These are phyloP conservation scores for Porcisia deanei DNA, from an alignment of 208 protist genomes.

Conservation along the genomic window DNA sequence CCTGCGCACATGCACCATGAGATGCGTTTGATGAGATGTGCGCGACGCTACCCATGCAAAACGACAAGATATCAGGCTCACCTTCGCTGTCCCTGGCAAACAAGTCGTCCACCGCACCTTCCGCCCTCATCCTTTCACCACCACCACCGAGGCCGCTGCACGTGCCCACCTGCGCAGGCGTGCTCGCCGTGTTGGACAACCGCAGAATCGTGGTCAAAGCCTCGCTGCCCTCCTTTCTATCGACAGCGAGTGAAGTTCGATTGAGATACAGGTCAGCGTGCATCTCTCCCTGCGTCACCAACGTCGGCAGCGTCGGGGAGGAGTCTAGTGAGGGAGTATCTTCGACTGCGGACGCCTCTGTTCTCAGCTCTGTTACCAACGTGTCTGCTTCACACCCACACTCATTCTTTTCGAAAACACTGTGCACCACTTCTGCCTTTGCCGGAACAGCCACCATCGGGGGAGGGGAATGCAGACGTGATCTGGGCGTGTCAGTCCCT, in stretches of 20 bases:
- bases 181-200: not conserved
- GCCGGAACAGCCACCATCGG: not conserved
- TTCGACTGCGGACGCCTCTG: not conserved
- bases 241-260: too few species aligned
- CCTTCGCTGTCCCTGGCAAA: not conserved
- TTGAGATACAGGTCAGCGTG: not conserved
- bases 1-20: not conserved
- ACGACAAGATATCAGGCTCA: not conserved
- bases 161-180: not conserved
- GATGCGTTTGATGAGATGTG: not conserved
- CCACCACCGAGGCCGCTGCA: not conserved
- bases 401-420: not conserved
- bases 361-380: not conserved
- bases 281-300: not conserved
- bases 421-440: not conserved
- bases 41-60: not conserved
- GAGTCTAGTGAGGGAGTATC: not conserved
- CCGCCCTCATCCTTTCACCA: not conserved
- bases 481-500: not conserved
- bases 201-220: not conserved
- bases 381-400: not conserved
- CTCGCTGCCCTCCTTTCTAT: not conserved
- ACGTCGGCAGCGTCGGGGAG: not conserved
- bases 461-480: not conserved
- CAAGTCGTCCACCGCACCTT: not conserved